Evolutionary conservation across 2,329 filamentous ascomycete species (phyloP).

Genomic region (Bimuria novae-zelandiae): DNA sequence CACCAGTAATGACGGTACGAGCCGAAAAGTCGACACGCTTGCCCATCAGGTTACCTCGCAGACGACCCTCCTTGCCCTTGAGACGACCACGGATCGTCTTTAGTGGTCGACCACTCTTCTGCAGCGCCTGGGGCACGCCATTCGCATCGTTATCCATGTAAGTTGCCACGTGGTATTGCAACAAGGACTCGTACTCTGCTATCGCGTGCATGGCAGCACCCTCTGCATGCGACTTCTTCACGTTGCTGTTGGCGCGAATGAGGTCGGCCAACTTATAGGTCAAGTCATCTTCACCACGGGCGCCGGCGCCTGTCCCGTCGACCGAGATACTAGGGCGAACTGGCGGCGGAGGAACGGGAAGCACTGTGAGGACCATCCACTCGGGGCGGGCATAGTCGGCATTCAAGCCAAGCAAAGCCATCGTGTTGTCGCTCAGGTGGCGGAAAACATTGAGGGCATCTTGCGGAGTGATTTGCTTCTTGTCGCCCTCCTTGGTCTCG

Average conservation of each 20-base stretch:
- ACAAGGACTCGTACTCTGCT: slow-evolving; percentile 83
- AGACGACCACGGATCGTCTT: slow-evolving; percentile 96
- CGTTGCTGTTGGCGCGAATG: slow-evolving; percentile 94
- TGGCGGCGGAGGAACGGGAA: slow-evolving; percentile 92
- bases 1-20: slow-evolving; percentile 98
- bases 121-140: slow-evolving; percentile 88
- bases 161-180: slow-evolving; percentile 98
- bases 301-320: slow-evolving; percentile 88
- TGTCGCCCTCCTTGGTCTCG: slow-evolving; percentile 72
- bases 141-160: slow-evolving; percentile 99
- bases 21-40: slow-evolving; percentile 96
- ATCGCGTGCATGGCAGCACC: slow-evolving; percentile 91
- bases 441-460: slow-evolving; percentile 86
- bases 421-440: slow-evolving; percentile 79
- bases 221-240: slow-evolving; percentile 86
- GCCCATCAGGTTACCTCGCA: slow-evolving; percentile 98
- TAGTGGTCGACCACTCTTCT: slow-evolving; percentile 94
- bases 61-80: slow-evolving; percentile 98
- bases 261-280: slow-evolving; percentile 99
- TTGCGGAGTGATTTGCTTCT: slow-evolving; percentile 79
- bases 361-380: slow-evolving; percentile 96
- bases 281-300: slow-evolving; percentile 97
- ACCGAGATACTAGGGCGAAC: slow-evolving; percentile 97
- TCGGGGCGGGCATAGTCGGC: slow-evolving; percentile 94
- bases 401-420: slow-evolving; percentile 87